Conservation (phyloP, 2,329 filamentous ascomycete genomes). For the Pseudopyricularia cyperi region DNA sequence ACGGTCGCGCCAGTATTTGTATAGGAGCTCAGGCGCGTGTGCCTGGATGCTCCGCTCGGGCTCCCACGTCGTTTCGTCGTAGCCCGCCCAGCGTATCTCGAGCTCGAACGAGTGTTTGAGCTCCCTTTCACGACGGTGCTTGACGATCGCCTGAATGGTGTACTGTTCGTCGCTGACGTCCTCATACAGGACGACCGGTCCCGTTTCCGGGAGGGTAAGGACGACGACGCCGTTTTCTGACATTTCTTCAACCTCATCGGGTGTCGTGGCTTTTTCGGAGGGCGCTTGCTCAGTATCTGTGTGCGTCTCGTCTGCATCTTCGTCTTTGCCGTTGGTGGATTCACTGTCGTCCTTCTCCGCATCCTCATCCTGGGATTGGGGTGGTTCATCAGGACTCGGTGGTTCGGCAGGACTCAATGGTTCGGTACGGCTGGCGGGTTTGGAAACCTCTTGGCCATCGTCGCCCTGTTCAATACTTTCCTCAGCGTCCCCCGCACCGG, state of each 20-base stretch:
- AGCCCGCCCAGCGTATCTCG: neutral
- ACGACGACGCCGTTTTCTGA: neutral
- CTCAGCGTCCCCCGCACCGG: no score
- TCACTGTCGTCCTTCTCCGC: neutral
- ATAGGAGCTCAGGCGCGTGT: neutral
- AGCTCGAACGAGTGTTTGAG: conserved; percentile 1
- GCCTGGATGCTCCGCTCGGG: conserved; percentile 2
- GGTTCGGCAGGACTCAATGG: no score
- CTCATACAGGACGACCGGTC: neutral
- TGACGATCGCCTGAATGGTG: neutral
- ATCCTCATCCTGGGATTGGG: neutral
- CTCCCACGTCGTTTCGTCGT: neutral
- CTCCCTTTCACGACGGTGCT: neutral
- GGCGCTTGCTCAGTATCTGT: neutral
- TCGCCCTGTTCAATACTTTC: neutral
- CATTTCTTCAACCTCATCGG: neutral
- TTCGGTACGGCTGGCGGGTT: no score
- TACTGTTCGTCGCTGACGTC: neutral
- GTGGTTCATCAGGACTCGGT: neutral
- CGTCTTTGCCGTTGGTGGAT: neutral
- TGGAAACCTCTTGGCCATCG: no score
- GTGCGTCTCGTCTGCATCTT: neutral
- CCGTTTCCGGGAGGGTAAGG: neutral
- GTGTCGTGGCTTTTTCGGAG: neutral
- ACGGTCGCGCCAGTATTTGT: neutral